Percentiles rank a stretch among this genome's conserved stretches.
phyloP scores from a whole-genome alignment of 352 stramenopile species.

The Phytophthora macrochlamydospora region DNA sequence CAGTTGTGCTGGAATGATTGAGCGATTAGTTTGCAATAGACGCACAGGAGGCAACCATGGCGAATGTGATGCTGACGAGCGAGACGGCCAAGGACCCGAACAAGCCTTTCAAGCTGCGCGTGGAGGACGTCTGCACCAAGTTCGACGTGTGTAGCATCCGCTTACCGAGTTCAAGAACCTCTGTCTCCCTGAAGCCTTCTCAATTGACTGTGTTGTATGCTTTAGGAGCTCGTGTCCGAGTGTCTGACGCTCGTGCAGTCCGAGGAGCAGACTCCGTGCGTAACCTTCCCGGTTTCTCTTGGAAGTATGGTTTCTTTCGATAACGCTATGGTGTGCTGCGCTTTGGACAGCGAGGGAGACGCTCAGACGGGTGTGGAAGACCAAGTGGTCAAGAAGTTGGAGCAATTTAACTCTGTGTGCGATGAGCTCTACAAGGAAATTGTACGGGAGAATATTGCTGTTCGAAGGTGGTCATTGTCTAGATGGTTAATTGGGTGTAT shows the following conservation, averaged over 20 bases:
- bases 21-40: neutral
- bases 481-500: neutral
- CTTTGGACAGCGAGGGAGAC: conserved; percentile 31
- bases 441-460: conserved; percentile 34
- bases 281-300: neutral
- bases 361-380: conserved; percentile 55
- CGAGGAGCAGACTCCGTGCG: conserved; percentile 74
- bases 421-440: conserved; percentile 91
- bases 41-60: conserved; percentile 46
- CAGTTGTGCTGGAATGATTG: neutral
- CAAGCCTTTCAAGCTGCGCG: conserved; percentile 85
- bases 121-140: conserved; percentile 85
- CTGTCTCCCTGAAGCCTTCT: neutral
- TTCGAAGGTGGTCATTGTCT: neutral
- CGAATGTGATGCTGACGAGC: conserved; percentile 89
- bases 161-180: neutral
- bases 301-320: neutral
- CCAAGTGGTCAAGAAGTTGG: conserved; percentile 86
- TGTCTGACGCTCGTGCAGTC: conserved; percentile 79
- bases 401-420: conserved; percentile 89
- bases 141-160: conserved; percentile 61
- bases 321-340: neutral
- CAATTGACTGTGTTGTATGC: conserved; percentile 14
- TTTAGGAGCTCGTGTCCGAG: conserved; percentile 74
- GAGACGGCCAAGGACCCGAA: conserved; percentile 90